Conservation (phyloP, 345 rosid species). For the Ricinus communis region DNA sequence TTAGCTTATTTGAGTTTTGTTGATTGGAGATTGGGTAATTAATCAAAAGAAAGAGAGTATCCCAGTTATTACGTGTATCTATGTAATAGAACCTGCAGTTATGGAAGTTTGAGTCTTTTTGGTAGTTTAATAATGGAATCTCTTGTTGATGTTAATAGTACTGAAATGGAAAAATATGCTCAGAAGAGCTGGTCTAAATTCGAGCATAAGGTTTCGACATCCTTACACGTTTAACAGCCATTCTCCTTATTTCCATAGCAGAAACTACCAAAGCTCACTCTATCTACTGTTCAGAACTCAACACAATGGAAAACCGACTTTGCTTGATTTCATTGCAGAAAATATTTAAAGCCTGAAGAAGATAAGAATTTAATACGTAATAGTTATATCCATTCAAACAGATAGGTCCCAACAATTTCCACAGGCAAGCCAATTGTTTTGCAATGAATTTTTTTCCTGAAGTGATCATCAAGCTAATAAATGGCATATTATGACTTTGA, state of each 20-base stretch:
- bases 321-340: too few species aligned
- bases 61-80: background rate
- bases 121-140: background rate
- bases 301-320: too few species aligned
- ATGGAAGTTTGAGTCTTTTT: background rate
- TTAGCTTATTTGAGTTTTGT: background rate
- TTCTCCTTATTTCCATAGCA: too few species aligned
- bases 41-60: background rate
- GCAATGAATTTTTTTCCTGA: background rate
- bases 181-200: background rate
- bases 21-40: slow-evolving; percentile 3
- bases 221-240: background rate
- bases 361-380: too few species aligned
- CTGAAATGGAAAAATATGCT: background rate
- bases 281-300: too few species aligned
- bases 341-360: too few species aligned
- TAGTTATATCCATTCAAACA: background rate
- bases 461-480: background rate
- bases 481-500: background rate
- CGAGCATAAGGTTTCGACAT: background rate
- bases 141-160: background rate
- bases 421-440: background rate
- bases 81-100: background rate
- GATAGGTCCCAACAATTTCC: background rate
- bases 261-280: too few species aligned